Evolutionary conservation across 176 grass and related monocot genomes (phyloP).

Genomic region (Aegilops longissima): DNA sequence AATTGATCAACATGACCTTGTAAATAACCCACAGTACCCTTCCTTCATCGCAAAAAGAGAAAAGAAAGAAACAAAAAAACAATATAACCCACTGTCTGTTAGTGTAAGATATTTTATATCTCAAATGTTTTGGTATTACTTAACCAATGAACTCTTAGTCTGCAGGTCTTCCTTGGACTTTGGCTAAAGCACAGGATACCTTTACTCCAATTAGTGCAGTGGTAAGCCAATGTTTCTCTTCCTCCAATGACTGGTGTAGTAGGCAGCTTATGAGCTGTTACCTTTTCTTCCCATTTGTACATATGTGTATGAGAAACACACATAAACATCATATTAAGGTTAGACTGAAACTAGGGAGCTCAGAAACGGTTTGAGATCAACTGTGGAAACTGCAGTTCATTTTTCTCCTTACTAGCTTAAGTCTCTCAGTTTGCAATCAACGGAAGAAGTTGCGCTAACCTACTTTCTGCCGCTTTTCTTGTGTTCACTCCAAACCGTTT

Average conservation of each 20-base stretch:
- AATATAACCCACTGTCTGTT: background rate
- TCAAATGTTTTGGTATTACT: constrained; percentile 5
- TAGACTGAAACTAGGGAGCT: background rate
- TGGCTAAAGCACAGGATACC: constrained; percentile 95
- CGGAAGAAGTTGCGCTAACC: background rate
- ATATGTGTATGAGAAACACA: background rate
- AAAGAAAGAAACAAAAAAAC: background rate
- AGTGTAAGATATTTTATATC: background rate
- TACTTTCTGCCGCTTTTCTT: background rate
- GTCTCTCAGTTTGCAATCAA: background rate
- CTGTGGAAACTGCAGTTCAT: background rate
- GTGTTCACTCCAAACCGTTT: background rate
- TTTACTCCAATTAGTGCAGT: constrained; percentile 94
- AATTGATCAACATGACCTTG: background rate
- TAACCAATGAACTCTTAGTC: constrained; percentile 45
- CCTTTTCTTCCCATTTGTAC: background rate
- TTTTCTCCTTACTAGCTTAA: background rate
- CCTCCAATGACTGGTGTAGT: background rate
- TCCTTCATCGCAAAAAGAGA: background rate
- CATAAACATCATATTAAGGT: background rate
- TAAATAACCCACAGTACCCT: background rate
- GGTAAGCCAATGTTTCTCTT: constrained; percentile 56
- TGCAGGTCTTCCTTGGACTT: constrained; percentile 93
- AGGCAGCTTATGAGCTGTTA: background rate
- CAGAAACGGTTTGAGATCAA: background rate